Percentiles rank a stretch among this genome's conserved stretches.
Evolutionary conservation across 495 filamentous ascomycete species (phyloP).

Genomic region (Lentithecium fluviatile): DNA sequence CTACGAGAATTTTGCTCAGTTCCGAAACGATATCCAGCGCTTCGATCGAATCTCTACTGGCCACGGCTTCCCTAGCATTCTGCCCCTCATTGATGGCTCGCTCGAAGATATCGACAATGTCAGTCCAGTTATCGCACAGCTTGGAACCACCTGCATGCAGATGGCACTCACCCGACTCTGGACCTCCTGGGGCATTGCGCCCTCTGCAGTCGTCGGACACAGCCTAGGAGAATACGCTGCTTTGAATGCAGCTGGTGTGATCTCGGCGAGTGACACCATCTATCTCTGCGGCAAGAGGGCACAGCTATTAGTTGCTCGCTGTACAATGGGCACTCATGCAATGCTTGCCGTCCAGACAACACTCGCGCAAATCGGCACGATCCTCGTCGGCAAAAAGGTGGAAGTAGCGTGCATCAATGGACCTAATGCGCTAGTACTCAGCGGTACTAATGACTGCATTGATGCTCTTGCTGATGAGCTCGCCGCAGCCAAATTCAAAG

Average conservation of each 20-base stretch:
- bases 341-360: conserved; percentile 53
- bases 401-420: conserved; percentile 58
- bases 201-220: conserved; percentile 45
- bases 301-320: conserved; percentile 37
- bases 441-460: conserved; percentile 45
- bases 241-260: conserved; percentile 44
- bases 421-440: conserved; percentile 52
- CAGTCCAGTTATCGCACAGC: conserved; percentile 37
- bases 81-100: conserved; percentile 35
- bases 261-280: conserved; percentile 44
- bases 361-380: conserved; percentile 36
- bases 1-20: conserved; percentile 33
- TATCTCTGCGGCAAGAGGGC: conserved; percentile 45
- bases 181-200: conserved; percentile 42
- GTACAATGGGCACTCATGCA: conserved; percentile 43
- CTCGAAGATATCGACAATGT: conserved; percentile 25
- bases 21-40: conserved; percentile 37
- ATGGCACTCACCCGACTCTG: conserved; percentile 45
- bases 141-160: conserved; percentile 41
- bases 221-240: conserved; percentile 51
- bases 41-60: conserved; percentile 37
- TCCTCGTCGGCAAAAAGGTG: conserved; percentile 36
- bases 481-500: conserved; percentile 58
- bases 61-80: conserved; percentile 40
- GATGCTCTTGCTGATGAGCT: conserved; percentile 21